phyloP scores from a whole-genome alignment of 345 rosid genomes.

The Citrus maxima region DNA sequence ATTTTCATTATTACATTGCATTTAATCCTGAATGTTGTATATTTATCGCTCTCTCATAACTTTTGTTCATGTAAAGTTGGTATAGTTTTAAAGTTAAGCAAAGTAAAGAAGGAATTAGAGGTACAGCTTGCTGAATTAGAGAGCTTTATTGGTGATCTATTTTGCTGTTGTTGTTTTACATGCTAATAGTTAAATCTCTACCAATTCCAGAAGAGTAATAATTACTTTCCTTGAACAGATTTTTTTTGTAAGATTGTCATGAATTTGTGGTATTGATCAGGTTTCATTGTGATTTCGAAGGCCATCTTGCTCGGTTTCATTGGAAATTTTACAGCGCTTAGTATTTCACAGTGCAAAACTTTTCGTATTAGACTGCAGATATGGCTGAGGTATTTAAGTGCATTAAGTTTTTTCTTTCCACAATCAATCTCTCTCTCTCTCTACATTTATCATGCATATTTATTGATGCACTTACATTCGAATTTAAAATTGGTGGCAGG shows the following conservation, averaged over 20 bases:
- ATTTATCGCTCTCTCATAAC: no score
- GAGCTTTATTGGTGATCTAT: background rate
- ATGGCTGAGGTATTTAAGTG: constrained; percentile 69
- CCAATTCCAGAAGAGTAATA: background rate
- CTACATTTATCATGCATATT: background rate
- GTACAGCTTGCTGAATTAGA: background rate
- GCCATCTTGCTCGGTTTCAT: constrained; percentile 9
- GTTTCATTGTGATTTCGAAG: constrained; percentile 7
- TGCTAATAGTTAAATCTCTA: background rate
- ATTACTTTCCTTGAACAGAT: background rate
- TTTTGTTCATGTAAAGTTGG: background rate
- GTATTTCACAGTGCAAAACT: background rate
- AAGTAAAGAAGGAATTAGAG: background rate
- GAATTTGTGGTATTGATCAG: background rate
- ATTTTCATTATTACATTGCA: background rate
- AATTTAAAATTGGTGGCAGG: constrained; percentile 43
- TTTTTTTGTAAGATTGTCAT: background rate
- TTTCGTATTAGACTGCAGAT: background rate
- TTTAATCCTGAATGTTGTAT: background rate
- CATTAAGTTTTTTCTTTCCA: background rate
- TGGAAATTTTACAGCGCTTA: background rate
- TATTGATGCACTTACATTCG: background rate
- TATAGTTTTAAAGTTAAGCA: background rate
- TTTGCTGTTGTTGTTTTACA: background rate
- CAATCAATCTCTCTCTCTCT: background rate